phyloP scores from a whole-genome alignment of 345 rosid genomes.

The Ailanthus altissimus region DNA sequence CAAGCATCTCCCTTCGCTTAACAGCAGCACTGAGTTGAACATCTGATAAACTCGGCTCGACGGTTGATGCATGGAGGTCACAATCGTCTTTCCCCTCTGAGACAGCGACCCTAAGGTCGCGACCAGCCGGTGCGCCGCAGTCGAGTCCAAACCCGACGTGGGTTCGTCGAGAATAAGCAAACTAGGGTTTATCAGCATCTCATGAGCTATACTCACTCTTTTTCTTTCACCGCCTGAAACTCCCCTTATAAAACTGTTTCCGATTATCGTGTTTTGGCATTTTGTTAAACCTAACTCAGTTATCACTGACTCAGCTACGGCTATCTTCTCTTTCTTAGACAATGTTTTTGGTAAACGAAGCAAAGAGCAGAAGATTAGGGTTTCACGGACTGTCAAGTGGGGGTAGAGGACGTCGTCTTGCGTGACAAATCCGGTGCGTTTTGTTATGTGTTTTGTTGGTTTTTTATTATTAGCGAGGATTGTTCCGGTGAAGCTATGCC shows the following conservation, averaged over 20 bases:
- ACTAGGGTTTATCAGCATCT: conserved; percentile 82
- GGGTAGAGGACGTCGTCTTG: conserved; percentile 89
- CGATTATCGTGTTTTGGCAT: conserved; percentile 80
- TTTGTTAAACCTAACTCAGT: conserved; percentile 75
- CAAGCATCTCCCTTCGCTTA: conserved; percentile 77
- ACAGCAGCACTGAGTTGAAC: conserved; percentile 71
- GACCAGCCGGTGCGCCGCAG: conserved; percentile 82
- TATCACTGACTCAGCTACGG: conserved; percentile 63
- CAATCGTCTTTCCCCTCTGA: conserved; percentile 67
- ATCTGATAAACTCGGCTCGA: conserved; percentile 83
- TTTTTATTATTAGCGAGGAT: conserved; percentile 62
- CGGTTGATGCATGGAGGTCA: conserved; percentile 90
- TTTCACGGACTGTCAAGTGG: conserved; percentile 86
- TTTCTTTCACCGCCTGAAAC: conserved; percentile 92
- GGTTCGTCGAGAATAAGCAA: conserved; percentile 88
- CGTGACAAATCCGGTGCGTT: conserved; percentile 85
- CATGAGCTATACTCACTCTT: conserved; percentile 82
- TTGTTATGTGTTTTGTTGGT: conserved; percentile 43
- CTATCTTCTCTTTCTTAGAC: conserved; percentile 49
- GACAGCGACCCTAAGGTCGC: conserved; percentile 60
- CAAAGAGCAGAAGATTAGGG: conserved; percentile 73
- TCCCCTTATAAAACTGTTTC: conserved; percentile 79
- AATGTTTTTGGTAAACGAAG: conserved; percentile 63
- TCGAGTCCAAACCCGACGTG: conserved; percentile 90
- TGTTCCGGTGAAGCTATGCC: conserved; percentile 57